These are phyloP conservation scores for Fraxinus pennsylvanica DNA, from an alignment of 257 asterid genomes.

Conservation along the genomic window DNA sequence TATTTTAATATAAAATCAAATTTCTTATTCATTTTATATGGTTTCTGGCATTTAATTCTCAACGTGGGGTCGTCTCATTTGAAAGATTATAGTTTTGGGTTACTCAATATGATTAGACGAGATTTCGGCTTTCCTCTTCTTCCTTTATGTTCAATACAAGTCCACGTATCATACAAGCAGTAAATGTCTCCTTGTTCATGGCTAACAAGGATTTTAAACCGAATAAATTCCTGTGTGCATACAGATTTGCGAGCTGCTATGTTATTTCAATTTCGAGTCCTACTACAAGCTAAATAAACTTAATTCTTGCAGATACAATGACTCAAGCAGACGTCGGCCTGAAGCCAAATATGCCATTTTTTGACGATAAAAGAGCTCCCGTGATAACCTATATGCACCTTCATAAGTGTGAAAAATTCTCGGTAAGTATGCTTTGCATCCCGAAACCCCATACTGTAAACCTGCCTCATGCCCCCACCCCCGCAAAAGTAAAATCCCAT, in stretches of 20 bases:
- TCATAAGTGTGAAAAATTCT: conserved; percentile 73
- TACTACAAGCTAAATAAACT: background rate
- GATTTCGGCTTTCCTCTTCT: no score
- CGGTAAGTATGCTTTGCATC: conserved; percentile 44
- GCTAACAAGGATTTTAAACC: no score
- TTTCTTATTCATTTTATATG: background rate
- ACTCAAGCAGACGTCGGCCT: conserved; percentile 60
- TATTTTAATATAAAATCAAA: background rate
- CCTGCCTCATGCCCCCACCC: background rate
- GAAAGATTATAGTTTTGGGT: no score
- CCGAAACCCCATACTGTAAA: background rate
- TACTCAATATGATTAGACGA: no score
- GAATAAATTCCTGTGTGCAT: background rate
- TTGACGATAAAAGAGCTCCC: conserved; percentile 48
- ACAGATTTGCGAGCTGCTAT: background rate
- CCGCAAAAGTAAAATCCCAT: background rate
- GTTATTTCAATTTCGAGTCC: background rate
- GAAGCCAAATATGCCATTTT: conserved; percentile 55
- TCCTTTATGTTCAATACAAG: no score
- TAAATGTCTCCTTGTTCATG: no score
- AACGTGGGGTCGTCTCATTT: background rate
- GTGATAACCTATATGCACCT: conserved; percentile 61
- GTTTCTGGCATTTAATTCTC: background rate
- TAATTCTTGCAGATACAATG: conserved; percentile 55
- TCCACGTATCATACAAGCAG: no score